Conservation (phyloP, 441 rosid genomes). For the Biscutella laevigata region DNA sequence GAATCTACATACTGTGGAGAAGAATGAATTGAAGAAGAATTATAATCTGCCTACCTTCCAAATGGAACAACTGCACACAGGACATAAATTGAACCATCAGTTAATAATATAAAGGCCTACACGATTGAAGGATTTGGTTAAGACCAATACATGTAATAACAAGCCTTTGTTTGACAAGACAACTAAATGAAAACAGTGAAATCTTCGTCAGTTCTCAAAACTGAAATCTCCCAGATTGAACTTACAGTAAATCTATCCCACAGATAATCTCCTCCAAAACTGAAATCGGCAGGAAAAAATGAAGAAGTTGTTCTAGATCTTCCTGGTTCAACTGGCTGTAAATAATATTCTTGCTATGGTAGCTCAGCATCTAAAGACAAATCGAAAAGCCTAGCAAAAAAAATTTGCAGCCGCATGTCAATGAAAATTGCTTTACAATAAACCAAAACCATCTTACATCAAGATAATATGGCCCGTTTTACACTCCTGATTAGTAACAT, state of each 20-base stretch:
- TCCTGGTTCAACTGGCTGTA: slow-evolving; percentile 83
- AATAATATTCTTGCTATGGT: slow-evolving; percentile 91
- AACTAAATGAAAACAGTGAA: not conserved
- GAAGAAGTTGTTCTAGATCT: slow-evolving; percentile 66
- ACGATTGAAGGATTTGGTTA: slow-evolving; percentile 15
- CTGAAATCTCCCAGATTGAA: slow-evolving; percentile 17
- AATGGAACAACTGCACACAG: slow-evolving; percentile 89
- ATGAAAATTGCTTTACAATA: slow-evolving; percentile 2
- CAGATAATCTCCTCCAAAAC: slow-evolving; percentile 84
- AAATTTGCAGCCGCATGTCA: slow-evolving; percentile 18
- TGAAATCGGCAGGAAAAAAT: slow-evolving; percentile 73
- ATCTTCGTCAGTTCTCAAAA: not conserved
- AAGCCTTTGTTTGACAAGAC: slow-evolving; percentile 10
- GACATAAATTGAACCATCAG: slow-evolving; percentile 77
- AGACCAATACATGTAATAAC: slow-evolving; percentile 4
- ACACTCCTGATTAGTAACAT: not conserved
- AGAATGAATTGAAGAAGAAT: not conserved
- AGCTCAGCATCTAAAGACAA: slow-evolving; percentile 59
- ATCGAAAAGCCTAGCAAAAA: slow-evolving; percentile 63
- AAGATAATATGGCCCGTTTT: not conserved
- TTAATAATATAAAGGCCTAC: slow-evolving; percentile 78
- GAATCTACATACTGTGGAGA: not conserved
- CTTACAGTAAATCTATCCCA: slow-evolving; percentile 97
- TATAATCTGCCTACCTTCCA: slow-evolving; percentile 54
- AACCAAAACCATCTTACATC: not conserved